Conservation (phyloP, 2,329 filamentous ascomycete species). For the Trichothecium sympodiale region DNA sequence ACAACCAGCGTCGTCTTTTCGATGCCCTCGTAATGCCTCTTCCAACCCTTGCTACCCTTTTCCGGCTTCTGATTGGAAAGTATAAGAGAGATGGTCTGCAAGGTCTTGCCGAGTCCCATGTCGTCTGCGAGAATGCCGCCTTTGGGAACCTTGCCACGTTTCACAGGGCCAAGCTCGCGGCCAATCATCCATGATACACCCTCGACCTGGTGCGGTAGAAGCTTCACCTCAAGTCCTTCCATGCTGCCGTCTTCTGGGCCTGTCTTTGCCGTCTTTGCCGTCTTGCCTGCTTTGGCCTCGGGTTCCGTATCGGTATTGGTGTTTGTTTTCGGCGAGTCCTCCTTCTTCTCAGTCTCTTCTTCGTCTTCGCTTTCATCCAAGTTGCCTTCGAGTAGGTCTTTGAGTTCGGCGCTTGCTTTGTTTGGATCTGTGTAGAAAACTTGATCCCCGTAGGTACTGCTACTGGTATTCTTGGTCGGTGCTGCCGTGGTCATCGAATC, state of each 20-base stretch:
- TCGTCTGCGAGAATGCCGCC: slow-evolving; percentile 88
- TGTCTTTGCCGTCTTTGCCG: slow-evolving; percentile 10
- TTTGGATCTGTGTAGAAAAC: slow-evolving; percentile 57
- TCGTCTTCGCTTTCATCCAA: slow-evolving; percentile 52
- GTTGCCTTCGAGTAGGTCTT: slow-evolving; percentile 70
- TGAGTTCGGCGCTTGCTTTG: slow-evolving; percentile 66
- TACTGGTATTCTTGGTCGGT: slow-evolving; percentile 11
- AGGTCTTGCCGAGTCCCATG: slow-evolving; percentile 89
- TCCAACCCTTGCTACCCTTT: slow-evolving; percentile 46
- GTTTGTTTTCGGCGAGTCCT: slow-evolving; percentile 35
- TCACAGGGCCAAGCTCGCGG: slow-evolving; percentile 77
- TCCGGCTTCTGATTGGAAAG: slow-evolving; percentile 66
- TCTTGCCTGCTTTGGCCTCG: slow-evolving; percentile 3
- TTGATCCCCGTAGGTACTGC: slow-evolving; percentile 21
- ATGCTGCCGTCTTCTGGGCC: slow-evolving; percentile 10
- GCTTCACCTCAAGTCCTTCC: slow-evolving; percentile 74
- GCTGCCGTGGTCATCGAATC: slow-evolving; percentile 23
- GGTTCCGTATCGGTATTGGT: slow-evolving; percentile 24
- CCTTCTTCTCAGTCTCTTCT: slow-evolving; percentile 11
- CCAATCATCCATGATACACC: slow-evolving; percentile 93
- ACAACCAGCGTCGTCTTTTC: slow-evolving; percentile 82
- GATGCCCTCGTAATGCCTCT: slow-evolving; percentile 56
- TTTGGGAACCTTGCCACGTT: slow-evolving; percentile 72
- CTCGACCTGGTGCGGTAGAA: slow-evolving; percentile 88
- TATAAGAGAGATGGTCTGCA: slow-evolving; percentile 85